Conservation (phyloP, 345 rosid genomes). For the Acer campestre region DNA sequence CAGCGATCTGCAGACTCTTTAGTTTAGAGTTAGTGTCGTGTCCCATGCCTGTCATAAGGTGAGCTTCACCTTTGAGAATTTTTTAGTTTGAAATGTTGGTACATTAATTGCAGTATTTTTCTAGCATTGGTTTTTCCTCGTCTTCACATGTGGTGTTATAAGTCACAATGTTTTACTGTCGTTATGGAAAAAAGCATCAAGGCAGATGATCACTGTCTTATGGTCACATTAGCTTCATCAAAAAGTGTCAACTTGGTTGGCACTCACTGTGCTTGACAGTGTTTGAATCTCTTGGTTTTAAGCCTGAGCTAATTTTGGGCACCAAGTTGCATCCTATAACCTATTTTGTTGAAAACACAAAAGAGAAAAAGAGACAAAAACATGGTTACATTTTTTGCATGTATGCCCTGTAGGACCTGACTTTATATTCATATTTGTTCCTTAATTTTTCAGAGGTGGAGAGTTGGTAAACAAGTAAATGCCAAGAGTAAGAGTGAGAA, state of each 20-base stretch:
- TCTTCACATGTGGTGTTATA: neutral
- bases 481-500: slow-evolving; percentile 91
- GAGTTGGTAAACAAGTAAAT: slow-evolving; percentile 51
- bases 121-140: neutral
- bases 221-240: neutral
- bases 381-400: neutral
- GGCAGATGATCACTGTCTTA: neutral
- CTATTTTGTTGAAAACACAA: neutral
- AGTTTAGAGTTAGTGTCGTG: neutral
- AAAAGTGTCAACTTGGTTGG: neutral
- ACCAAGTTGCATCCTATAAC: neutral
- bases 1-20: neutral
- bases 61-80: neutral
- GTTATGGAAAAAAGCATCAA: neutral
- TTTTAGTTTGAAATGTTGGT: neutral
- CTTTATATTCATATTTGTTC: slow-evolving; percentile 8
- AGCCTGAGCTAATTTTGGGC: neutral
- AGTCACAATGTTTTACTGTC: neutral
- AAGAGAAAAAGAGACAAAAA: neutral
- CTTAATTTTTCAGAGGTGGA: slow-evolving; percentile 49
- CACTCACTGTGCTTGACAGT: neutral
- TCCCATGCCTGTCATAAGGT: neutral
- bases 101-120: neutral
- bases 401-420: neutral
- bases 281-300: neutral